These are phyloP conservation scores for Coemansia sp. DNA, from an alignment of 371 early-diverging fungal genomes.

Conservation along the genomic window DNA sequence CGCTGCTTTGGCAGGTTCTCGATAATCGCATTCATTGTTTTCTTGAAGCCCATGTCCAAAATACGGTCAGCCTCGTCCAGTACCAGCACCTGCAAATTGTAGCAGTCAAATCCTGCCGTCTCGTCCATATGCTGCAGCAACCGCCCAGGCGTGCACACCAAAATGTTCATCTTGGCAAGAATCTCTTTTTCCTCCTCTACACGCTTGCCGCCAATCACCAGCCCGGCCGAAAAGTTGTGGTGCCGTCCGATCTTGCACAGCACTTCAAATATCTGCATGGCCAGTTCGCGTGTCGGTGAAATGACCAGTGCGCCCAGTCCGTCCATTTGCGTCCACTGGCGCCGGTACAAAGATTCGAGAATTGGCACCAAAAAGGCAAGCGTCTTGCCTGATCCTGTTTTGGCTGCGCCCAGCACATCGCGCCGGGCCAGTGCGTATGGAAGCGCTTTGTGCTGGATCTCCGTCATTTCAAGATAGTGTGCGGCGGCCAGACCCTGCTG, in stretches of 20 bases:
- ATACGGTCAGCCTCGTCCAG: conserved; percentile 99
- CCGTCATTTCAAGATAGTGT: conserved; percentile 92
- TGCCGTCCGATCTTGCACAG: conserved; percentile 81
- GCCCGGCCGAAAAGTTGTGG: conserved; percentile 91
- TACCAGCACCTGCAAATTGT: conserved; percentile 82
- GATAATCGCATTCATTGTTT: conserved; percentile 91
- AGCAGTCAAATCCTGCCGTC: conserved; percentile 85
- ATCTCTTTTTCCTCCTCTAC: conserved; percentile 87
- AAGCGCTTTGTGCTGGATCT: conserved; percentile 92
- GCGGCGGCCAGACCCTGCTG: conserved; percentile 62
- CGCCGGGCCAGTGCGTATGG: conserved; percentile 83
- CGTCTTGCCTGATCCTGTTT: conserved; percentile 99
- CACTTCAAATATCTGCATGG: conserved; percentile 95
- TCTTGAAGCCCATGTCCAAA: conserved; percentile 94
- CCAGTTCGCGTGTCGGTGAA: conserved; percentile 98
- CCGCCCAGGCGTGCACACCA: conserved; percentile 97
- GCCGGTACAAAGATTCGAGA: conserved; percentile 78
- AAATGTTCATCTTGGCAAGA: conserved; percentile 86
- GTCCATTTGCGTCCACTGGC: conserved; percentile 82
- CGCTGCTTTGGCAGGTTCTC: conserved; percentile 83
- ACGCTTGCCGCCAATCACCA: conserved; percentile 96
- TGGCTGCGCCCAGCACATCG: conserved; percentile 97
- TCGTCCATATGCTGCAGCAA: conserved; percentile 97
- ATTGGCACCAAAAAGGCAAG: conserved; percentile 94
- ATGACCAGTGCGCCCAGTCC: conserved; percentile 93